Base-by-base conservation (phyloP, 2,329 filamentous ascomycete species). In the Pezicula neosporulosa region DNA sequence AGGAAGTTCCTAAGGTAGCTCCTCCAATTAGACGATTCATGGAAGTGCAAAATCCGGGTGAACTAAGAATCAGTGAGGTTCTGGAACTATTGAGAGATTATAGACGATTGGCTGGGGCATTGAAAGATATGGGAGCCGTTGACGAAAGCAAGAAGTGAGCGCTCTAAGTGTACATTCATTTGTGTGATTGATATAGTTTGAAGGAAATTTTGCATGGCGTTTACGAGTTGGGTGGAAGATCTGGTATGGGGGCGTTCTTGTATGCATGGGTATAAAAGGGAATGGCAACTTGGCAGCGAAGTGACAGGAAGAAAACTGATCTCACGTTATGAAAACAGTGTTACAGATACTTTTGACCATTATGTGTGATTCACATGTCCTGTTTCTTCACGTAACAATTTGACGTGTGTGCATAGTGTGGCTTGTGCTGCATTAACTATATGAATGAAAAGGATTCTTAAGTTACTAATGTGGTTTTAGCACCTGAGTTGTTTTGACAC, bases 1-100 rank as follows among this genome's bases (percentile, higher is more conserved):
- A 82, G 59, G 74, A 79, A 48, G 61, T 64, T 1, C 73, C 74
- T 13, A 83, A 80, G 64, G 73, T 86, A 33, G 74, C 80, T 6
- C 86, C 86, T 24, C 87, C 88, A 0, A 84, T 86, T 56, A 81
- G 84, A 66, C 81, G 84, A 47, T 92, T 92, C 66, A 78, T 92
- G 72, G 85, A 90, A 60, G 67, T 87, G 50, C 77, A 87, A 61
- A 85, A 85, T 63, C 84, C 85, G 0, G 79, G 79, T 0, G 88
- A 93, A 44, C 73, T 93, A 27, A 83, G 77, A 50, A 72, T 93
- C 24, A 81, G 83, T n/a, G 89, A 93, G 61, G 83, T 93, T 16
- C 70, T 86, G 21, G 81, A 87, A 50, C 71, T 93, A 45, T 69
- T 93, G 19, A 77, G 82, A 50, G 89, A 93, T 66, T 93, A 93